Evolutionary conservation across 83 land plant genomes (phyloP), one percentile per base, ranked within the genome.

Genomic region (Thuja plicata): DNA sequence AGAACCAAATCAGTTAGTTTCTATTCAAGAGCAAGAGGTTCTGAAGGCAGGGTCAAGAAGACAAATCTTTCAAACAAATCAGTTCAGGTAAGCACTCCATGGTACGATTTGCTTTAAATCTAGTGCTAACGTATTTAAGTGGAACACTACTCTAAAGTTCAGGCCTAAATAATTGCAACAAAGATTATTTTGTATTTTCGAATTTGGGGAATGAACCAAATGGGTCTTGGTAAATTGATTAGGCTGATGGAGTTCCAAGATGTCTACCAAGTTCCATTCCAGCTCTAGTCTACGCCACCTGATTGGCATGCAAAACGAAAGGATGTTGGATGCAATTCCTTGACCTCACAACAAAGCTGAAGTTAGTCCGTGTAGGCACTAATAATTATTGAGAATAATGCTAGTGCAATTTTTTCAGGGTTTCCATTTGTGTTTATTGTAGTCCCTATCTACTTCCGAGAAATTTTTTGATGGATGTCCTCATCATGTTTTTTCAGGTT

Each of bases 401-500:
- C 73, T 66, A 66, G 32, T 66, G 10, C 30, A 27, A 66, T 6
- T 66, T 27, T 24, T 27, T 27, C 5, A 32, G 30, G 73, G 73
- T 27, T 27, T 8, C 27, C 8, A 27, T 66, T 66, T 66, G 30
- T 66, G 10, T 66, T 66, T 24, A 66, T 66, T 66, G 27, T 66
- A 66, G 73, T 11, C 32, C 32, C 2, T 66, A 24, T 66, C 11
- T 66, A 66, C n/a, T 66, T 2, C 8, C 24, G 71, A 62, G 8
- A 7, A 0, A 5, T 6, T 62, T 66, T 8, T 66, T 66, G 7
- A 79, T 79, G 83, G 24, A 79, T 38, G 27, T 37, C 11, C 21
- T 79, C 83, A 79, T 35, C 46, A 27, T 85, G 9, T 55, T 48
- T 62, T 87, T 66, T 38, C 91, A 93, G 95, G 88, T 90, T 92